A percentile compares a stretch with the other conserved stretches of the same genome.
Evolutionary conservation across 2,329 filamentous ascomycete genomes (phyloP).

Genomic region (Talaromyces marneffei): DNA sequence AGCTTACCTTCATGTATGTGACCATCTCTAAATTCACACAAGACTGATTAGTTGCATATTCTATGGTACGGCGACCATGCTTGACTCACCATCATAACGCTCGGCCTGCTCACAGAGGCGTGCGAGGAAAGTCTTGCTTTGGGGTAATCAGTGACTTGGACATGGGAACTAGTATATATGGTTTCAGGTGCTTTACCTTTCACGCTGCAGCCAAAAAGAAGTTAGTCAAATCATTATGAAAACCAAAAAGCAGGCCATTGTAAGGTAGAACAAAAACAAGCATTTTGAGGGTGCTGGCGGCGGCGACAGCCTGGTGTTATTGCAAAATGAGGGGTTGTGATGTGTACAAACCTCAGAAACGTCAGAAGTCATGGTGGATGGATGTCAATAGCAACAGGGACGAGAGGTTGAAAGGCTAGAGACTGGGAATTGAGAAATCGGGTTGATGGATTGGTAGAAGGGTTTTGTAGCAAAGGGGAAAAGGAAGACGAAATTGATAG

Average conservation of each 20-base stretch:
- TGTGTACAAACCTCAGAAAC: conserved; percentile 57
- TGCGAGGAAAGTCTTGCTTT: conserved; percentile 98
- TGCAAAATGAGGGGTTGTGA: conserved; percentile 18
- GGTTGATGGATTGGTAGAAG: background rate
- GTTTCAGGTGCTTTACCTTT: conserved; percentile 53
- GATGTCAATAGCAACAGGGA: conserved; percentile 8
- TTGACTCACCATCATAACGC: conserved; percentile 82
- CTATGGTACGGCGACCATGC: background rate
- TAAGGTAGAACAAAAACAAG: conserved; percentile 23
- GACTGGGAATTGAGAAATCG: background rate
- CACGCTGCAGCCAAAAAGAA: conserved; percentile 50
- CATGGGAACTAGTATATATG: conserved; percentile 9
- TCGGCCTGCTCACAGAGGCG: conserved; percentile 99
- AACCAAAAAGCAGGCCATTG: background rate
- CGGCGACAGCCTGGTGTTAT: conserved; percentile 19
- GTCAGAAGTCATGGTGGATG: conserved; percentile 56
- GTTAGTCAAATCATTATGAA: conserved; percentile 30
- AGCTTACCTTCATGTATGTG: conserved; percentile 87
- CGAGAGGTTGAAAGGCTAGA: background rate
- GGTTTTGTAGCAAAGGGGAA: background rate
- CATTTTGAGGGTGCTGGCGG: conserved; percentile 15
- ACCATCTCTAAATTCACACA: conserved; percentile 68
- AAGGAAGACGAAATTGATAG: background rate
- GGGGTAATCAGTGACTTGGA: conserved; percentile 32
- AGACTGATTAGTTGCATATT: conserved; percentile 15